These are phyloP conservation scores for Lachnellula suecica DNA, from an alignment of 2,329 filamentous ascomycete genomes.

Conservation along the genomic window DNA sequence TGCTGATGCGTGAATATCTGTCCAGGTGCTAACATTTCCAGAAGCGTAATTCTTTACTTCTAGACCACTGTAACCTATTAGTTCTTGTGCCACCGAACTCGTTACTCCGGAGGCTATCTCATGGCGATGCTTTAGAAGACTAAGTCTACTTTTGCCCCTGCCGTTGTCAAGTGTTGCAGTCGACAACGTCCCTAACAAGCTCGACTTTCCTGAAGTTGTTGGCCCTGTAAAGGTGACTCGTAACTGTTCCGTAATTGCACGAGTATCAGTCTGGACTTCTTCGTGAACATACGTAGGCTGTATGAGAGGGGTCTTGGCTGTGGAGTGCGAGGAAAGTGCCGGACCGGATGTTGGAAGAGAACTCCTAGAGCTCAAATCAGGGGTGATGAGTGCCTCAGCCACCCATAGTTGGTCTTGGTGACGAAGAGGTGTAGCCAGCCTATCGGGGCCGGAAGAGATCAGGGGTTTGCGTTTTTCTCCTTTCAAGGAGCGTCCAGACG, in stretches of 20 bases:
- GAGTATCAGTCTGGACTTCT: background rate
- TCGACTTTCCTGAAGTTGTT: conserved; percentile 90
- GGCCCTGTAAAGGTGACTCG: conserved; percentile 85
- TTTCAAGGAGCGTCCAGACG: background rate
- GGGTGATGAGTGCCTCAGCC: conserved; percentile 84
- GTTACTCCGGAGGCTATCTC: conserved; percentile 91
- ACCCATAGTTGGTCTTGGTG: conserved; percentile 70
- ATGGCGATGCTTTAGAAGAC: conserved; percentile 87
- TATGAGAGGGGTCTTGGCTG: conserved; percentile 1
- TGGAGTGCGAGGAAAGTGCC: background rate
- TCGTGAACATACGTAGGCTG: background rate
- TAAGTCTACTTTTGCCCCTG: conserved; percentile 83
- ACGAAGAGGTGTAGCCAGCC: conserved; percentile 19
- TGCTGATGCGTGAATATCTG: conserved; percentile 83
- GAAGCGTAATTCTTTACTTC: conserved; percentile 80
- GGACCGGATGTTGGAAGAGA: background rate
- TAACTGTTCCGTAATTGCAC: conserved; percentile 59
- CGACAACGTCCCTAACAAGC: conserved; percentile 81
- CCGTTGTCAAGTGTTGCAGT: conserved; percentile 90
- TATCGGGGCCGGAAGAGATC: background rate
- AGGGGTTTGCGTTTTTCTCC: conserved; percentile 2
- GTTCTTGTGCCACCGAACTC: conserved; percentile 90
- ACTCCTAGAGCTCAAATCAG: conserved; percentile 52
- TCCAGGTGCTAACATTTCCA: conserved; percentile 87
- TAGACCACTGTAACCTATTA: conserved; percentile 74